Conservation (phyloP, 176 grass and related monocot species). For the Aegilops longissima region DNA sequence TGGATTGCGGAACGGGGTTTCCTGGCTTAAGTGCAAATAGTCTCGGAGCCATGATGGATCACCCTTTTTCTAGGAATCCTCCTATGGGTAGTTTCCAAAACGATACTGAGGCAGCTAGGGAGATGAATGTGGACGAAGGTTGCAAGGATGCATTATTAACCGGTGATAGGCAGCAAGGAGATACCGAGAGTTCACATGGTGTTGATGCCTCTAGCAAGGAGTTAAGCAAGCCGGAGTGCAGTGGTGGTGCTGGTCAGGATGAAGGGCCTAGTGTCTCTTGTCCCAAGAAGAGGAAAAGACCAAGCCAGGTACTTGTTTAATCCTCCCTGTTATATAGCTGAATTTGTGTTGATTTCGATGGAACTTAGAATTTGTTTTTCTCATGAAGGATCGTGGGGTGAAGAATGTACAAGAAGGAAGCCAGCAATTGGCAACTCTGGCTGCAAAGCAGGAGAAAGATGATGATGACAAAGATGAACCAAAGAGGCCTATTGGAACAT, state of each 20-base stretch:
- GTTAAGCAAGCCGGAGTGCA: conserved; percentile 31
- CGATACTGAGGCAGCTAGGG: neutral
- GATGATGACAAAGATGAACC: conserved; percentile 24
- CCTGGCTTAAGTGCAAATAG: conserved; percentile 39
- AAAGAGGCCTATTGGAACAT: conserved; percentile 17
- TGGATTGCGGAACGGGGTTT: conserved; percentile 40
- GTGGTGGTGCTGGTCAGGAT: conserved; percentile 33
- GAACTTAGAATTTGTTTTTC: conserved; percentile 6
- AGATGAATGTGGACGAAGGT: conserved; percentile 27
- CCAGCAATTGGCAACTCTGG: conserved; percentile 11
- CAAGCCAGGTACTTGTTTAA: conserved; percentile 48
- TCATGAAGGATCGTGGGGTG: conserved; percentile 30
- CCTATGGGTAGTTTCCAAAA: conserved; percentile 24
- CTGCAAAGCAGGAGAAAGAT: conserved; percentile 28
- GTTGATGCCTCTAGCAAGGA: conserved; percentile 24
- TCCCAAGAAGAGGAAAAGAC: conserved; percentile 62
- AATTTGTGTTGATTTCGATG: conserved; percentile 7
- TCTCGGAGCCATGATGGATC: conserved; percentile 40
- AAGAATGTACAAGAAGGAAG: conserved; percentile 37
- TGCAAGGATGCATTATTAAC: conserved; percentile 1
- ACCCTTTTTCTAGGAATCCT: conserved; percentile 19
- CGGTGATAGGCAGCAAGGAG: conserved; percentile 24
- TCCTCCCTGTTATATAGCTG: neutral
- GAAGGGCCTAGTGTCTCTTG: conserved; percentile 30
- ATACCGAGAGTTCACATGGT: neutral